Evolutionary conservation across 768 basidiomycete species (phyloP), one percentile per base, ranked within the genome.

Genomic region (Leucosporidium creatinivorum): DNA sequence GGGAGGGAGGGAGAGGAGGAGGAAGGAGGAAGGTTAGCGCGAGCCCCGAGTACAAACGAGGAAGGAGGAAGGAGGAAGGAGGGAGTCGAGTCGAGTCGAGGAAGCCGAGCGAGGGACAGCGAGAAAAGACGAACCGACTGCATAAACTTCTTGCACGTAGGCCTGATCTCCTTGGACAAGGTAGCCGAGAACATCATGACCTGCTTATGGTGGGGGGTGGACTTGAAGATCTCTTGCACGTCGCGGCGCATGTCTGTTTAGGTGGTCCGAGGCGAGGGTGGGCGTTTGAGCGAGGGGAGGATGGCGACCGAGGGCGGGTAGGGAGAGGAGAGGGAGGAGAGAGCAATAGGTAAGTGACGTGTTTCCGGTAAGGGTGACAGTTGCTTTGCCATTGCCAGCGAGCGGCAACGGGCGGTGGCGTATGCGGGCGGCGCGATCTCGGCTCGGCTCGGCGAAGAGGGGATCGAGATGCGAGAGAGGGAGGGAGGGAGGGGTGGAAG

Each of bases 171-270:
- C 83, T 99, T 98, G 65, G 91, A 86, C 68, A 99, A 81, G 1
- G 96, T 99, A 50, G 96, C 96, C 75, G 92, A 94, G 84, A 99
- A 99, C 96, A 99, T 99, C 96, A 99, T 99, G 74, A 99, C 96
- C 84, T 99, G 94, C 83, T 99, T 99, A 85, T 96, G 93, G 80
- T 96, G 94, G 60, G 96, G 96, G 25, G 96, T 98, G 23, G 91
- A 85, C 76, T 94, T 88, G 85, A 98, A 99, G 76, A 99, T 98
- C 82, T 99, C 96, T 86, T 99, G 96, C 72, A 99, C 94, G 79
- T 99, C 96, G 77, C 96, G 91, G 82, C 96, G 94, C 96, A 99
- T 99, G 87, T 98, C 96, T 99, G 85, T 80, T 83, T 12, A 21
- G 10, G 33, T 10, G 33, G 4, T 33, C 33, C 33, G 33, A 33